Evolutionary conservation across 176 grass and related monocot species (phyloP), one percentile per base, ranked within the genome.

Genomic region (Elaeis guineensis): DNA sequence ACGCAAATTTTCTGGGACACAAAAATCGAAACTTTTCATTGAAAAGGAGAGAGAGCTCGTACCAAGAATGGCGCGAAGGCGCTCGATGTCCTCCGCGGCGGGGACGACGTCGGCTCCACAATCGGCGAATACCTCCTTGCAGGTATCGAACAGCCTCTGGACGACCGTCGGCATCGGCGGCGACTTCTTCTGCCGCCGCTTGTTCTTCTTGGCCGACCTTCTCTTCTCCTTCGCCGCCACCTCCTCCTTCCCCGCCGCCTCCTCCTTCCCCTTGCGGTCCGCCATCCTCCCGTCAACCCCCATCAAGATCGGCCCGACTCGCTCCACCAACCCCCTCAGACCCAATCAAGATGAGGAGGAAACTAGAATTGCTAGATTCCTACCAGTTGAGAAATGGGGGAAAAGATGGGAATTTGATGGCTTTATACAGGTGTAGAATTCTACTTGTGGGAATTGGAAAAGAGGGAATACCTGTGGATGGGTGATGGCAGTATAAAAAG

Each of bases 81-180:
- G 80, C 16, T 16, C 30, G 17, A 97, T 75, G 78, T 80, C 75
- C 16, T 85, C 59, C 8, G 66, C 63, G 23, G 75, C 74, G 1
- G 87, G 92, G 12, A 90, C 72, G 52, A 82, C 39, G 14, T 87
- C 81, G 2, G 84, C 78, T 7, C 48, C 71, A 0, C 74, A 87
- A 7, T 14, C 55, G 0, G 58, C 44, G 58, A 97, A 88, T 39
- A 91, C 75, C 44, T 74, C 81, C 58, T 22, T 66, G 79, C 92
- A 90, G 19, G 78, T 82, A 54, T 83, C 76, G 63, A 82, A 88
- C 39, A 97, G 74, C 18, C 66, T 76, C 82, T 88, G 92, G 58
- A 97, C 75, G 8, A 49, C 32, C 17, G 2, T 53, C n/a, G 16
- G 54, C 29, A 0, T 53, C n/a, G 5, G 25, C 3, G 0, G 2